Evolutionary conservation across 1,139 yeast species (phyloP).

Genomic region (Magnusiomyces ingens): DNA sequence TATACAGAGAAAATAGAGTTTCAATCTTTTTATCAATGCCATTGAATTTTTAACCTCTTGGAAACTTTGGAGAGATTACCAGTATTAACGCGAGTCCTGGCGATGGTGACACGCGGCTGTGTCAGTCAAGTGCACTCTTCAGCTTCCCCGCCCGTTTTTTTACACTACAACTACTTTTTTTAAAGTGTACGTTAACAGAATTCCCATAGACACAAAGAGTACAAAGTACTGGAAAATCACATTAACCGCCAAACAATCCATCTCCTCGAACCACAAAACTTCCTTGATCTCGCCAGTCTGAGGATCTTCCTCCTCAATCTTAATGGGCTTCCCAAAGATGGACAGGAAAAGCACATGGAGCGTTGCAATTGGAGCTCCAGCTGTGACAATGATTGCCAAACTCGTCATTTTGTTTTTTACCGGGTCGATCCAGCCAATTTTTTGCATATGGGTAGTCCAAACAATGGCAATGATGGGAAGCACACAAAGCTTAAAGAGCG

Average conservation of each 20-base stretch:
- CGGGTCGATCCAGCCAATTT: conserved; percentile 42
- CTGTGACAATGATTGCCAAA: conserved; percentile 67
- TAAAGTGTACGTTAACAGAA: conserved; percentile 35
- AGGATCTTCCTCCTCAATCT: conserved; percentile 26
- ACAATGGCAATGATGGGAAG: conserved; percentile 59
- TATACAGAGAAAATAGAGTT: too few relatives aligned
- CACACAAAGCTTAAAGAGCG: conserved; percentile 43
- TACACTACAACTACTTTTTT: conserved; percentile 26
- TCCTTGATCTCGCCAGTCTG: background rate
- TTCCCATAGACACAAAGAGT: conserved; percentile 55
- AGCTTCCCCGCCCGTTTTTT: too few relatives aligned
- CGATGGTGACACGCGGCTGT: too few relatives aligned
- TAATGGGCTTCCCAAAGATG: conserved; percentile 58
- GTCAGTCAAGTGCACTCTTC: too few relatives aligned
- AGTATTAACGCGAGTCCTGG: too few relatives aligned
- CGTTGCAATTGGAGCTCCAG: conserved; percentile 83
- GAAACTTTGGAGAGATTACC: too few relatives aligned
- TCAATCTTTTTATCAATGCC: too few relatives aligned
- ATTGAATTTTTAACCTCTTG: too few relatives aligned
- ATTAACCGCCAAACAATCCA: conserved; percentile 75
- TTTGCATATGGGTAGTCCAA: conserved; percentile 45
- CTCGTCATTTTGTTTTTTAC: conserved; percentile 49
- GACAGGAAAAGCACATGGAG: conserved; percentile 79
- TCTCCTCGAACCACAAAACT: conserved; percentile 39
- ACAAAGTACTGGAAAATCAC: conserved; percentile 62